Conservation (phyloP, 257 asterid genomes). For the Scutellaria barbata region DNA sequence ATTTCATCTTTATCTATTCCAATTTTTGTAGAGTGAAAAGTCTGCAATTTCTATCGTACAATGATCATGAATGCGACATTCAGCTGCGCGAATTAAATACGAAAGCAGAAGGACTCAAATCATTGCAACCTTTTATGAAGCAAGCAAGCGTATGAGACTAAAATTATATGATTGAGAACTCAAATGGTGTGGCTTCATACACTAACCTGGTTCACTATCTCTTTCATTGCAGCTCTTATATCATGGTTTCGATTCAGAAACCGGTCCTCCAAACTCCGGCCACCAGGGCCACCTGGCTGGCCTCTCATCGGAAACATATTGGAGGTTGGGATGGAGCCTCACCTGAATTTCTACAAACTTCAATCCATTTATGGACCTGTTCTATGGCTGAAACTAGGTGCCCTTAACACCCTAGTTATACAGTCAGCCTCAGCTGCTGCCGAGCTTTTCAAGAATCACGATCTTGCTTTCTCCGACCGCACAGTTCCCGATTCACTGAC, state of each 20-base stretch:
- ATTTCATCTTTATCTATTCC: too few relatives aligned
- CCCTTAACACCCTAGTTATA: conserved; percentile 37
- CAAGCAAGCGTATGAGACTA: neutral
- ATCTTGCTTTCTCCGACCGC: conserved; percentile 40
- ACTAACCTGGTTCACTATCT: conserved; percentile 22
- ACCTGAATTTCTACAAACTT: conserved; percentile 35
- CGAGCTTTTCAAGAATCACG: conserved; percentile 55
- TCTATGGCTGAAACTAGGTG: conserved; percentile 48
- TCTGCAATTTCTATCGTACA: too few relatives aligned
- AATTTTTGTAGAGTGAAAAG: too few relatives aligned
- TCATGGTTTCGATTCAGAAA: conserved; percentile 12
- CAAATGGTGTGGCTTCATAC: conserved; percentile 28
- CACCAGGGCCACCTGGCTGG: conserved; percentile 57
- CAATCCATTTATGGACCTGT: conserved; percentile 43
- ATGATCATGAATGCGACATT: too few relatives aligned
- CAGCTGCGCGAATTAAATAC: too few relatives aligned
- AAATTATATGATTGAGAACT: neutral
- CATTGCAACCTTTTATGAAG: neutral
- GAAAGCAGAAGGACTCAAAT: too few relatives aligned
- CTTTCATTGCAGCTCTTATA: conserved; percentile 1
- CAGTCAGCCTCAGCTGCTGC: conserved; percentile 43
- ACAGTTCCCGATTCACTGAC: conserved; percentile 33
- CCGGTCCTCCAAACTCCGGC: conserved; percentile 18
- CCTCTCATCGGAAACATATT: conserved; percentile 54
- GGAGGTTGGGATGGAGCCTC: conserved; percentile 43